Evolutionary conservation across 768 basidiomycete genomes (phyloP), one percentile per base, ranked within the genome.

Genomic region (Serpula lacrymans): DNA sequence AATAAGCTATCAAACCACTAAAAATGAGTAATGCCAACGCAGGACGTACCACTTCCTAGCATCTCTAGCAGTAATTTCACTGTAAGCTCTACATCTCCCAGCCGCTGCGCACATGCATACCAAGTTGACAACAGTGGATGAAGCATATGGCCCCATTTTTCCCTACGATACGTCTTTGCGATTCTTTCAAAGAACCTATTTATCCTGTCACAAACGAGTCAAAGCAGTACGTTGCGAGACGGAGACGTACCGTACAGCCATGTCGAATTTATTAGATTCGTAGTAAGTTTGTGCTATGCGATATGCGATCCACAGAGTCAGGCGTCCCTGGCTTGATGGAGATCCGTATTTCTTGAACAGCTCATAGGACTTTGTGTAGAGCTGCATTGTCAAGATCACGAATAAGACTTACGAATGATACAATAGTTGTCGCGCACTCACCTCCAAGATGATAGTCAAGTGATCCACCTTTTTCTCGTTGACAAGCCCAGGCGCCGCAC

Each of bases 381-480:
- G 73, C 90, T 94, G 40, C 32, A 24, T n/a, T 17, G 13, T 45
- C n/a, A 35, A 14, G 16, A 40, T 17, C 35, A 31, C 53, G 20
- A 44, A 14, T 22, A 7, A 38, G 11, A 3, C 18, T 17, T 1
- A 14, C 8, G 24, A 18, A 37, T 17, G 9, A 37, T 26, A 11
- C 18, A 26, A 27, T n/a, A n/a, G n/a, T n/a, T n/a, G 14, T 33
- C n/a, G 8, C 23, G 5, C 8, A 49, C 65, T 34, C 41, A 87
- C 92, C 75, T 99, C 95, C 22, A 95, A 67, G 29, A 89, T 78
- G 26, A 94, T 69, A 2, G 78, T 75, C 14, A 86, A 59, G 57
- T 99, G 94, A 43, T 95, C 91, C 6, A 94, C 87, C 56, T 92
- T 97, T 59, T 82, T 87, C 64, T 99, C 95, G 46, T 95, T 95